Base-by-base conservation (phyloP, 2,329 filamentous ascomycete species). In the Bipolaris gigantea region DNA sequence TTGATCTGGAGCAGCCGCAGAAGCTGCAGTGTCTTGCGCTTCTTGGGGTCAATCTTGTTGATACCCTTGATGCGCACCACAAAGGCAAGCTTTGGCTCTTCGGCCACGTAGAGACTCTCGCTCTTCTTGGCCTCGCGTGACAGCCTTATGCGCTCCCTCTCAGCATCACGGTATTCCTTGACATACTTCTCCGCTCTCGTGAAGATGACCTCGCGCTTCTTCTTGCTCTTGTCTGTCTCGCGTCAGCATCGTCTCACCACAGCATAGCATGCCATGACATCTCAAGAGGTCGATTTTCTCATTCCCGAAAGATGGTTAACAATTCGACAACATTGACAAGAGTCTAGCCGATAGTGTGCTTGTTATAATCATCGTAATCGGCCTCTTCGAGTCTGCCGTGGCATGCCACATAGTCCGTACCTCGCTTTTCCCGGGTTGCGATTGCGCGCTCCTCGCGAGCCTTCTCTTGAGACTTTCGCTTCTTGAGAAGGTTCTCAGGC, bases 31-130 rank as follows among this genome's bases (percentile, higher is more conserved):
- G 96, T 97, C 89, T 99, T 99, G 86, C 94, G 92, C 81, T 95
- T 95, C 90, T 99, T 97, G 73, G 94, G 94, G 78, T 95, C 88
- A 75, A 99, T 97, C 90, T 99, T 99, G 90, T 97, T 97, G 92
- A 99, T 97, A 96, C 88, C 94, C 91, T 99, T 99, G 86, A 99
- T 99, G 80, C 94, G 93, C 81, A 97, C 83, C 73, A 99, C 87
- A 80, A 99, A 99, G 83, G 93, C 92, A 75, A 99, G 85, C 83
- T 96, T 97, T 77, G 90, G 82, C 86, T 99, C 92, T 64, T 90
- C 92, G 65, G 91, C 88, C 70, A 99, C 89, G 81, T 95, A 94
- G 86, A 93, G 94, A 77, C 86, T 89, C 79, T 93, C 93, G 75
- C 90, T 87, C 80, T 90, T 84, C 86, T 96, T 96, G 81, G 92